Conservation (phyloP, 2,329 filamentous ascomycete genomes). For the Neonectria magnoliae region DNA sequence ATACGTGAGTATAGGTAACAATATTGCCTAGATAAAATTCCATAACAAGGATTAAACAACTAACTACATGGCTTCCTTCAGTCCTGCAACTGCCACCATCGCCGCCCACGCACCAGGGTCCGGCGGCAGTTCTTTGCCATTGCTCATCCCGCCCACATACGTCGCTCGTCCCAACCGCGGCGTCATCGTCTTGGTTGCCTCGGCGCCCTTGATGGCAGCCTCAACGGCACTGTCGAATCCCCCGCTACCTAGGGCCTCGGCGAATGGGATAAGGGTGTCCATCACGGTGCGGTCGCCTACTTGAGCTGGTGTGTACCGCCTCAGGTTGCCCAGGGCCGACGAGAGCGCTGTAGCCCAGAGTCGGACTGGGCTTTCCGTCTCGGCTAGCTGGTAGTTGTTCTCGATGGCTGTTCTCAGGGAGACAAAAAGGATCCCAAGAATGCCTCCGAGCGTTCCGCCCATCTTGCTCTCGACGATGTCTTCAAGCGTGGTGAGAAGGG, state of each 20-base stretch:
- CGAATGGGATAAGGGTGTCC: constrained; percentile 66
- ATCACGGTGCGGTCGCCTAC: constrained; percentile 67
- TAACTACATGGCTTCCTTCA: constrained; percentile 18
- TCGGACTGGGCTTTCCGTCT: constrained; percentile 46
- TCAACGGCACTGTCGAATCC: constrained; percentile 66
- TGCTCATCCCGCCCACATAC: constrained; percentile 67
- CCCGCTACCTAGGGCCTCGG: constrained; percentile 56
- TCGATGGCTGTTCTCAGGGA: constrained; percentile 56
- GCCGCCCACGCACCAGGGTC: constrained; percentile 79
- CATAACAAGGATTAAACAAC: background rate
- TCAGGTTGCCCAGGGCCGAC: constrained; percentile 57
- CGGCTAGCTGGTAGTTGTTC: constrained; percentile 46
- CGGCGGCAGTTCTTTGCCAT: constrained; percentile 64
- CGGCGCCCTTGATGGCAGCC: constrained; percentile 68
- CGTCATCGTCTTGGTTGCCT: constrained; percentile 71
- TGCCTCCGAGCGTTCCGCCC: constrained; percentile 63
- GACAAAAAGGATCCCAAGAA: constrained; percentile 65
- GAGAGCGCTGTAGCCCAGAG: constrained; percentile 57
- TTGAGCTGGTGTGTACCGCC: constrained; percentile 64
- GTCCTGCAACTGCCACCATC: constrained; percentile 59
- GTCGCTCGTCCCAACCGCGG: constrained; percentile 74
- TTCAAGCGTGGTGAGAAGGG: constrained; percentile 60
- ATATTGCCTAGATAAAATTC: background rate
- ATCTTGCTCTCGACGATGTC: constrained; percentile 67
- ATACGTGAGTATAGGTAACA: background rate